Conservation (phyloP, 2,329 filamentous ascomycete genomes). For the Laburnicola sp. region DNA sequence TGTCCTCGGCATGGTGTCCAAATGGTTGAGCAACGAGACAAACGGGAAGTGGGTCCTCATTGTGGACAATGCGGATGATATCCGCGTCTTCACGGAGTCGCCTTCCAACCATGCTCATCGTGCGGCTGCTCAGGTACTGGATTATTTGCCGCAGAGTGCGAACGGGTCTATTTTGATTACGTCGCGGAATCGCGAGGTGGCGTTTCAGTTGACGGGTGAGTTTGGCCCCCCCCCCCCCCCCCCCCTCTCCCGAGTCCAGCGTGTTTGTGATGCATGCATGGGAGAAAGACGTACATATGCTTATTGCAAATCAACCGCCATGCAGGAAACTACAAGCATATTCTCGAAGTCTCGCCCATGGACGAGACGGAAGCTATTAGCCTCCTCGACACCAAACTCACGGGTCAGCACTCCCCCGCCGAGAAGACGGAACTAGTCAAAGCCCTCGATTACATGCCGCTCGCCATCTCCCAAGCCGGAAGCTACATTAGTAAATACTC, state of each 20-base stretch:
- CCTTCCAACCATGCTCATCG: neutral
- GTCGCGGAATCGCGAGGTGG: conserved; percentile 18
- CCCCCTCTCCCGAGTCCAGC: no score
- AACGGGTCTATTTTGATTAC: conserved; percentile 21
- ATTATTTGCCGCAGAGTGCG: conserved; percentile 15
- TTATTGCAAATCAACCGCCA: no score
- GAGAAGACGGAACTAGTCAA: conserved; percentile 9
- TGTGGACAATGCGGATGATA: conserved; percentile 37
- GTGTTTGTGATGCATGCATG: no score
- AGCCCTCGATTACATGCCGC: conserved; percentile 35
- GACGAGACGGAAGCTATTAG: conserved; percentile 15
- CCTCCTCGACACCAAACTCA: conserved; percentile 15
- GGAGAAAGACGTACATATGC: no score
- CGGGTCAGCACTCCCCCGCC: neutral
- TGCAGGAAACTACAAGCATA: conserved; percentile 5
- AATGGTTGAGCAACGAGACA: conserved; percentile 26
- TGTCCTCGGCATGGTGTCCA: conserved; percentile 25
- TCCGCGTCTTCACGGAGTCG: conserved; percentile 11
- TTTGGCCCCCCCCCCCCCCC: no score
- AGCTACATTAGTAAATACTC: conserved; percentile 28
- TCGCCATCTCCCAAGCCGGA: conserved; percentile 40
- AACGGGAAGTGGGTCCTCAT: conserved; percentile 37
- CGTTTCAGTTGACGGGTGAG: conserved; percentile 20
- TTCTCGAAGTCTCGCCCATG: conserved; percentile 19
- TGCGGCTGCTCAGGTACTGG: conserved; percentile 1